These are phyloP conservation scores for Avena insularis DNA, from an alignment of 176 grass and related monocot genomes.

Conservation along the genomic window DNA sequence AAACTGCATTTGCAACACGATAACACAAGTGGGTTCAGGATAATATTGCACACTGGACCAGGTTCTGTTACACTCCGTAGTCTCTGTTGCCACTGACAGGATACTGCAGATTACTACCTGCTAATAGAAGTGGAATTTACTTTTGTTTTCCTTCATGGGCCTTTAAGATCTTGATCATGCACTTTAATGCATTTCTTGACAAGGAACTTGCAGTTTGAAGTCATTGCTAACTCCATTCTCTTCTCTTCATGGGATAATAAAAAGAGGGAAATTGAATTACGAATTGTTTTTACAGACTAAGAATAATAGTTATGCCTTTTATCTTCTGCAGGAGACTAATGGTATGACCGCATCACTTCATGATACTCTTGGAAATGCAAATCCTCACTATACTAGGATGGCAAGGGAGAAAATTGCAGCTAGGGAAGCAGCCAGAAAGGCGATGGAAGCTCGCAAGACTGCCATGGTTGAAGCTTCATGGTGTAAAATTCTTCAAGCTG, in stretches of 20 bases:
- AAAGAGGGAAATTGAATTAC: neutral
- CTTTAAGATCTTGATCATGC: constrained; percentile 10
- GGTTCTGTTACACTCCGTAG: neutral
- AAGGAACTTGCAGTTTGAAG: neutral
- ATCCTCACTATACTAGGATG: constrained; percentile 89
- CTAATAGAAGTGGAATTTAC: neutral
- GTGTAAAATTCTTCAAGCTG: constrained; percentile 94
- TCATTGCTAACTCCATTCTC: constrained; percentile 8
- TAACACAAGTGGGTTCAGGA: neutral
- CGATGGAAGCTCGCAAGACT: constrained; percentile 85
- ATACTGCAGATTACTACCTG: constrained; percentile 11
- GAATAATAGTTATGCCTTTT: constrained; percentile 34
- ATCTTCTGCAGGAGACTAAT: constrained; percentile 61
- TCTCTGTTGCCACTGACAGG: neutral
- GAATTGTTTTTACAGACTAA: constrained; percentile 23
- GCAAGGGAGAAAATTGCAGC: constrained; percentile 96
- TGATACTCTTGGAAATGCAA: constrained; percentile 77
- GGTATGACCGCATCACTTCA: constrained; percentile 88
- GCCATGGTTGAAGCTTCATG: constrained; percentile 95
- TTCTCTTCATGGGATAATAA: neutral
- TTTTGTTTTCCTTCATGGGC: neutral
- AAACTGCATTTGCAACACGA: neutral
- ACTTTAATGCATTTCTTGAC: neutral
- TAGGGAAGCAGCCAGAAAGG: constrained; percentile 74
- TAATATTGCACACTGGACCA: neutral